Conservation (phyloP, 1,139 yeast genomes). For the Hyphopichia fennica region DNA sequence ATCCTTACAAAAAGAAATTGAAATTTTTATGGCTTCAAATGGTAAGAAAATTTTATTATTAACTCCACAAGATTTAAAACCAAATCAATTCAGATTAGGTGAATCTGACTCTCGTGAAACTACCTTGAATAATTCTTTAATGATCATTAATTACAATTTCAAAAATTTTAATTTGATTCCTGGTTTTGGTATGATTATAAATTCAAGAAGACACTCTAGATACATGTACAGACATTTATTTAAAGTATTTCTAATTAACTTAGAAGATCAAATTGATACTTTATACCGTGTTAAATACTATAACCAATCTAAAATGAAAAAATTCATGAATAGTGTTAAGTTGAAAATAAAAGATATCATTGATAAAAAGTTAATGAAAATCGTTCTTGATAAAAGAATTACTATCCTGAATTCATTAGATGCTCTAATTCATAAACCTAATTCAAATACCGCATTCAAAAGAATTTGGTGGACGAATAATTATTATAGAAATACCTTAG, state of each 20-base stretch:
- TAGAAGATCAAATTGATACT: slow-evolving; percentile 41
- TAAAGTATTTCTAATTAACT: slow-evolving; percentile 38
- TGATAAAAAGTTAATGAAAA: slow-evolving; percentile 22
- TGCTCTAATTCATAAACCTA: slow-evolving; percentile 31
- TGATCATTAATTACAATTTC: slow-evolving; percentile 28
- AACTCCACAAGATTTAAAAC: slow-evolving; percentile 24
- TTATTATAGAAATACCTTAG: background rate
- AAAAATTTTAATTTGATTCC: slow-evolving; percentile 39
- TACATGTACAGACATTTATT: slow-evolving; percentile 33
- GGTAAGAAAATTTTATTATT: slow-evolving; percentile 21
- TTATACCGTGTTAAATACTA: slow-evolving; percentile 37
- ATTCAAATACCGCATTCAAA: slow-evolving; percentile 24
- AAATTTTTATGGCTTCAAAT: slow-evolving; percentile 22
- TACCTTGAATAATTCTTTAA: slow-evolving; percentile 9
- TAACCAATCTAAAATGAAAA: slow-evolving; percentile 23
- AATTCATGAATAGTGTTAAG: slow-evolving; percentile 25
- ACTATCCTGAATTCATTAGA: slow-evolving; percentile 14
- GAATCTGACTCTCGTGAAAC: slow-evolving; percentile 15
- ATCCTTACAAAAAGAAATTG: slow-evolving; percentile 34
- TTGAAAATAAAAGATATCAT: slow-evolving; percentile 29
- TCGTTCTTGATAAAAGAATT: slow-evolving; percentile 15
- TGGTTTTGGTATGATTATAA: slow-evolving; percentile 29
- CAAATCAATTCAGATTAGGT: slow-evolving; percentile 31
- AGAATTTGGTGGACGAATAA: slow-evolving; percentile 34
- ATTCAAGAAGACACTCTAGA: slow-evolving; percentile 24